Percentiles rank a stretch among this genome's conserved stretches.
phyloP scores from a whole-genome alignment of 495 filamentous ascomycete species.

The Trypethelium eluteriae region DNA sequence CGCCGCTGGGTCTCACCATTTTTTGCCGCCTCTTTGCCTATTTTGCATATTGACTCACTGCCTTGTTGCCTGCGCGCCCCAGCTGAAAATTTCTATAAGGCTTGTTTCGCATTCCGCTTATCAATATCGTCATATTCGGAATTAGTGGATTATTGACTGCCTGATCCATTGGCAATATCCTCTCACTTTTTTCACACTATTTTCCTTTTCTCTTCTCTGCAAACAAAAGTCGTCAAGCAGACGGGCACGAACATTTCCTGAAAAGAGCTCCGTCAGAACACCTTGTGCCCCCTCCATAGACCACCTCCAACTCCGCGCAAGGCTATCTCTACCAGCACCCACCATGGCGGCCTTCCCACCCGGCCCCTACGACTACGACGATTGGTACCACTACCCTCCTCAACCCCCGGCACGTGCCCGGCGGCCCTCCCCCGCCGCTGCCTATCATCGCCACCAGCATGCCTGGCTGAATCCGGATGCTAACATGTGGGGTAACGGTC shows the following conservation, averaged over 20 bases:
- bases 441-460: not conserved
- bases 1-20: not conserved
- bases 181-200: not conserved
- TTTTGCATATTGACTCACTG: not conserved
- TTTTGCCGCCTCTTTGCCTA: not conserved
- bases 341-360: not conserved
- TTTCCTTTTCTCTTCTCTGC: not conserved
- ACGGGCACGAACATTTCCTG: not conserved
- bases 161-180: not conserved
- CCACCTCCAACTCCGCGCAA: not conserved
- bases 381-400: not conserved
- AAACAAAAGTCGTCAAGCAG: not conserved
- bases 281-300: not conserved
- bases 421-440: not conserved
- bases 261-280: too few relatives aligned
- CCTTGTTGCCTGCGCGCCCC: not conserved
- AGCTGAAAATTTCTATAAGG: not conserved
- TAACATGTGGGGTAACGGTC: constrained; percentile 16
- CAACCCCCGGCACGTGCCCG: not conserved
- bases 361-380: not conserved
- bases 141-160: not conserved
- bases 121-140: not conserved
- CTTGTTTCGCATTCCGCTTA: not conserved
- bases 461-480: constrained; percentile 17
- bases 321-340: not conserved